Conservation (phyloP, 140 eudicot genomes). For the Oenanthe javanica region DNA sequence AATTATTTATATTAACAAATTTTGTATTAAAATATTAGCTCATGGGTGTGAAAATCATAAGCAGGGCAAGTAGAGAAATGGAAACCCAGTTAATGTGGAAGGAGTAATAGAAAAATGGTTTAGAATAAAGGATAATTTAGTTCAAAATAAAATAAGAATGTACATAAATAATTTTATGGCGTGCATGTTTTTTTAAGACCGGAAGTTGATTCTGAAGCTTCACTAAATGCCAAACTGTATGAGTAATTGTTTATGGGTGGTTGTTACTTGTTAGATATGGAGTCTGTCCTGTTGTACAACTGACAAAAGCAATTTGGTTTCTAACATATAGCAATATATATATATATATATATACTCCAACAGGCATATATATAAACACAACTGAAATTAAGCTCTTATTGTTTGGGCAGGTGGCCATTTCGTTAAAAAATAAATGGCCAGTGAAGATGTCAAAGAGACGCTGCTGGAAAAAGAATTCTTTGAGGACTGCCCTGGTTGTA, state of each 20-base stretch:
- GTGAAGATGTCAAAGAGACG: constrained; percentile 24
- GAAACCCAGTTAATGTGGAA: too few species aligned
- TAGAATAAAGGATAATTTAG: too few species aligned
- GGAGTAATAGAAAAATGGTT: too few species aligned
- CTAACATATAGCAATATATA: background rate
- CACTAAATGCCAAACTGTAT: too few species aligned
- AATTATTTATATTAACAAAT: too few species aligned
- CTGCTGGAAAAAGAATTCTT: constrained; percentile 37
- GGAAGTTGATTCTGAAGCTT: too few species aligned
- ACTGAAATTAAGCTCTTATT: background rate
- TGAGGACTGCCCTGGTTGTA: constrained; percentile 74
- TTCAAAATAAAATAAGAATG: too few species aligned
- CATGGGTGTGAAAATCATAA: too few species aligned
- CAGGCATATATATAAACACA: background rate
- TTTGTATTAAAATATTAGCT: too few species aligned
- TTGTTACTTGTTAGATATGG: background rate
- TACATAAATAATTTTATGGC: too few species aligned
- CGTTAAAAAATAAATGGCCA: background rate
- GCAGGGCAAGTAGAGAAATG: too few species aligned
- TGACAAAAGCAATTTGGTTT: background rate
- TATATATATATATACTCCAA: background rate
- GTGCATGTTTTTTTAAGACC: too few species aligned
- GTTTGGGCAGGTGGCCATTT: background rate
- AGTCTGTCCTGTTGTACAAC: background rate
- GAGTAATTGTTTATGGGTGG: background rate